phyloP scores from a whole-genome alignment of 75 land plant species.

The Cupressus sempervirens region DNA sequence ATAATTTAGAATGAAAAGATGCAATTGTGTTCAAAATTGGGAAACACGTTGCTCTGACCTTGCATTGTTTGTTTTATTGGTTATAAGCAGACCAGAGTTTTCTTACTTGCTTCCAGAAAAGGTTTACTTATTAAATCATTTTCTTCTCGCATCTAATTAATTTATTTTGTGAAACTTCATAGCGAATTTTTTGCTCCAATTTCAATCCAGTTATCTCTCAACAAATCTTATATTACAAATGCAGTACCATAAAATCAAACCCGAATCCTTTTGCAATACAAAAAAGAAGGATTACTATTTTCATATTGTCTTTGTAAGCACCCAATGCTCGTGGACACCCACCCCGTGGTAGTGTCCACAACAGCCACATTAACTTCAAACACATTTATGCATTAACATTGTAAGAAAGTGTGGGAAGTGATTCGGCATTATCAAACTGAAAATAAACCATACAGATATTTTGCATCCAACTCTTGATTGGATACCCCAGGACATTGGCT shows the following conservation, averaged over 20 bases:
- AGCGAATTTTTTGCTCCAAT: neutral
- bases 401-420: neutral
- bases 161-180: too few species aligned
- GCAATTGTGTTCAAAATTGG: too few species aligned
- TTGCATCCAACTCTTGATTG: conserved; percentile 6
- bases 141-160: too few species aligned
- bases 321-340: neutral
- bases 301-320: neutral
- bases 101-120: too few species aligned
- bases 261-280: neutral
- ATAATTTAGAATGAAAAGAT: too few species aligned
- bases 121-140: too few species aligned
- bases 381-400: neutral
- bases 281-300: neutral
- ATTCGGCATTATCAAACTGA: neutral
- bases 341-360: neutral
- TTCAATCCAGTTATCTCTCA: too few species aligned
- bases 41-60: too few species aligned
- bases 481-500: neutral
- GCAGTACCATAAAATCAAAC: neutral
- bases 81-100: too few species aligned
- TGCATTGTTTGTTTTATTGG: too few species aligned
- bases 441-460: neutral
- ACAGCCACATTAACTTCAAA: neutral
- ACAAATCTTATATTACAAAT: neutral